These are phyloP conservation scores for Leishmania turanica DNA, from an alignment of 208 protist genomes.

Conservation along the genomic window DNA sequence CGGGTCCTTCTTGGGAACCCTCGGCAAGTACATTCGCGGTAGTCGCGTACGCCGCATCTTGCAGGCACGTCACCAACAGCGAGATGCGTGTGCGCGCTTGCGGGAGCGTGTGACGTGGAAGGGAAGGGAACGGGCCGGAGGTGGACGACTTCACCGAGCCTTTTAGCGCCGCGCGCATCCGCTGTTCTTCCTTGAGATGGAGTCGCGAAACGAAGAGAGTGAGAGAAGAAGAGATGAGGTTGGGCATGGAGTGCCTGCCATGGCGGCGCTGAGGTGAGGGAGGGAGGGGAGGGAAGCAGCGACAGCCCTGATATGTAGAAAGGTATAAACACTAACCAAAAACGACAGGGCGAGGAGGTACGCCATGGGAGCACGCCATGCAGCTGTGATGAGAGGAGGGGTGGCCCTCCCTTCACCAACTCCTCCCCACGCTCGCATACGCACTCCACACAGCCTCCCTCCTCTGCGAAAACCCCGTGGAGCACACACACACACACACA, in stretches of 20 bases:
- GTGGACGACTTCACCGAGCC: neutral
- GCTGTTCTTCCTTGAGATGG: too few species aligned
- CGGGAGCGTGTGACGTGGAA: neutral
- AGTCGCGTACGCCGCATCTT: conserved; percentile 22
- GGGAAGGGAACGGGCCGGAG: neutral
- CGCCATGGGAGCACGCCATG: neutral
- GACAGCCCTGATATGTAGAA: neutral
- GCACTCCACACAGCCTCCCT: neutral
- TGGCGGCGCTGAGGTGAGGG: neutral
- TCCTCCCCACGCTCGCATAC: neutral
- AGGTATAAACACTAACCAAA: neutral
- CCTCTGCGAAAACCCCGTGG: neutral
- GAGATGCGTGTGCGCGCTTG: neutral
- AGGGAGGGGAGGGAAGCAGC: neutral
- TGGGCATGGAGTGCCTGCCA: neutral
- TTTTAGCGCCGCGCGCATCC: neutral
- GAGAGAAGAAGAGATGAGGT: too few species aligned
- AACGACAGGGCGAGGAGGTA: too few species aligned
- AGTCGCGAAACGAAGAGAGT: neutral
- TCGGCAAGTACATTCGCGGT: conserved; percentile 72
- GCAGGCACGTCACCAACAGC: neutral
- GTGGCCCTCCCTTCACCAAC: neutral
- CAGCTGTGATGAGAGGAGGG: neutral
- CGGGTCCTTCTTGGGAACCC: conserved; percentile 25
- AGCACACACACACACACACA: neutral